A percentile compares a stretch with the other conserved stretches of the same genome.
These are phyloP conservation scores for Lagerstroemia speciosa DNA, from an alignment of 345 rosid genomes.

Conservation along the genomic window DNA sequence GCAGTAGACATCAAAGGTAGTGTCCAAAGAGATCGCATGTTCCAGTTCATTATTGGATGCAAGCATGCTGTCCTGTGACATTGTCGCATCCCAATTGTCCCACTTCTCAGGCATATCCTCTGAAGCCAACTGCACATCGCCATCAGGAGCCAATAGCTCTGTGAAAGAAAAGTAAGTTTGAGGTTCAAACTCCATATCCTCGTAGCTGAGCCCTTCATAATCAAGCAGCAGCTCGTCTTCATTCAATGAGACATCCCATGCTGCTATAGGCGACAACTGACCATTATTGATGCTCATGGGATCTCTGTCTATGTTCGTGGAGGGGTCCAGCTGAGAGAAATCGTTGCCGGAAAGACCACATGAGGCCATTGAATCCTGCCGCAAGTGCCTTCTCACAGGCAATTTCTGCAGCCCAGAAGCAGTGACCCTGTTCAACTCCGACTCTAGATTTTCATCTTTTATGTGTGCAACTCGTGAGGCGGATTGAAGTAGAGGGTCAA, in stretches of 20 bases:
- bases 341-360: conserved; percentile 20
- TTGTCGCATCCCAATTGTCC: conserved; percentile 19
- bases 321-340: conserved; percentile 17
- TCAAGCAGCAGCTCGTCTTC: conserved; percentile 40
- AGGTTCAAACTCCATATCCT: conserved; percentile 92
- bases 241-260: conserved; percentile 42
- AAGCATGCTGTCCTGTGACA: conserved; percentile 14
- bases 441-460: conserved; percentile 27
- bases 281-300: conserved; percentile 24
- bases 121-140: conserved; percentile 30
- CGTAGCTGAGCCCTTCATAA: conserved; percentile 36
- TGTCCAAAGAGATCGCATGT: conserved; percentile 7
- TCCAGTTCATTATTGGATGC: conserved; percentile 21
- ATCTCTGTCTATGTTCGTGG: conserved; percentile 16
- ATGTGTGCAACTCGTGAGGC: conserved; percentile 51
- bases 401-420: conserved; percentile 52
- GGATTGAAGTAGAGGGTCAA: conserved; percentile 62
- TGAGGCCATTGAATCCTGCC: conserved; percentile 29
- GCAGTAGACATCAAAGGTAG: conserved; percentile 25
- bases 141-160: conserved; percentile 68
- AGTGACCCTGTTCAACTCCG: conserved; percentile 33
- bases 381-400: conserved; percentile 73
- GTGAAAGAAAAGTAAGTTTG: conserved; percentile 88
- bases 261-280: conserved; percentile 27
- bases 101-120: conserved; percentile 17